Conservation (phyloP, 441 rosid genomes). For the Theobroma grandiflorum region DNA sequence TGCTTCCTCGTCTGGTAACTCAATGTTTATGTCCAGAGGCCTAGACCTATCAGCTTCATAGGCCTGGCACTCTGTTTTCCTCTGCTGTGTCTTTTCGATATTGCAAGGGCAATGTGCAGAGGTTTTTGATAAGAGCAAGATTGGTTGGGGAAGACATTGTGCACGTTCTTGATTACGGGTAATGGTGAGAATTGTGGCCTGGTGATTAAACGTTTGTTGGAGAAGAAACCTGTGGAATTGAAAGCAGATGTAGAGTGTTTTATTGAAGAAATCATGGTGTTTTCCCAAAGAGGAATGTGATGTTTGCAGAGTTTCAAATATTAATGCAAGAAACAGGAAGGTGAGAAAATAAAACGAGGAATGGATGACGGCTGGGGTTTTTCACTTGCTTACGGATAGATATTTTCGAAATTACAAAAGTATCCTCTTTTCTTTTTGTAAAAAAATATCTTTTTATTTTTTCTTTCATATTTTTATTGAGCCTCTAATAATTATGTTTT, state of each 20-base stretch:
- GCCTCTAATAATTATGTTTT: too few species aligned
- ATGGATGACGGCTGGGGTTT: not conserved
- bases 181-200: constrained; percentile 45
- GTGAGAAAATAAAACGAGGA: not conserved
- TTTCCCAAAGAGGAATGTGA: too few species aligned
- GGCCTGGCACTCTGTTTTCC: constrained; percentile 52
- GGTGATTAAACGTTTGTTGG: constrained; percentile 31
- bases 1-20: constrained; percentile 47
- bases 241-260: constrained; percentile 44
- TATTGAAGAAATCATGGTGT: constrained; percentile 55
- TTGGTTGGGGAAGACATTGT: constrained; percentile 23
- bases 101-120: constrained; percentile 50
- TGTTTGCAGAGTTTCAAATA: not conserved
- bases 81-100: constrained; percentile 29
- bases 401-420: not conserved
- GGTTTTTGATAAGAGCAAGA: constrained; percentile 50
- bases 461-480: not conserved
- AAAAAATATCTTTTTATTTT: not conserved
- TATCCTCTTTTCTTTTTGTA: not conserved
- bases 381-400: not conserved
- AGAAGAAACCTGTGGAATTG: constrained; percentile 34
- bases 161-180: constrained; percentile 40
- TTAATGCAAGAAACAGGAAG: not conserved
- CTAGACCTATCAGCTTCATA: constrained; percentile 70
- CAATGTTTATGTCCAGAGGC: constrained; percentile 65